A percentile compares a stretch with the other conserved stretches of the same genome.
Conservation (phyloP, 345 rosid genomes). For the Cardamine occulta region DNA sequence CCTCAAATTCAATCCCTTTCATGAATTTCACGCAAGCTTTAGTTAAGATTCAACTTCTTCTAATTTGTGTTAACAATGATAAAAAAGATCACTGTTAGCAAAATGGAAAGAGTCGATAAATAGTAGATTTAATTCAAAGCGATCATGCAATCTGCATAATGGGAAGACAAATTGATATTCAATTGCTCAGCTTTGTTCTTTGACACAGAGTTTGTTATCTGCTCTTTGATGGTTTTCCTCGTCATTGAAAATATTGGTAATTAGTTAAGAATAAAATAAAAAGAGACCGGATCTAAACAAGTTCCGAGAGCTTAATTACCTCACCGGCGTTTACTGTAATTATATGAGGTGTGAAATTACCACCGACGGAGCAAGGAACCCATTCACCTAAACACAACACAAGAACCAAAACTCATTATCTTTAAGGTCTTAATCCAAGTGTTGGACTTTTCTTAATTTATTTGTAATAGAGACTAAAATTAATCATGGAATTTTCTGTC, state of each 20-base stretch:
- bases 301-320: constrained; percentile 49
- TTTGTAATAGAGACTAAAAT: neutral
- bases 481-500: neutral
- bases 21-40: too few relatives aligned
- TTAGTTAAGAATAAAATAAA: neutral
- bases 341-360: constrained; percentile 93
- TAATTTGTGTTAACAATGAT: too few relatives aligned
- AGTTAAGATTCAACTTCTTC: too few relatives aligned
- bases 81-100: too few relatives aligned
- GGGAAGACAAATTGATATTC: too few relatives aligned
- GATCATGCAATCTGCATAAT: too few relatives aligned
- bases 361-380: constrained; percentile 89
- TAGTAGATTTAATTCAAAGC: too few relatives aligned
- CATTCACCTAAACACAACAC: constrained; percentile 67
- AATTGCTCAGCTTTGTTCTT: too few relatives aligned
- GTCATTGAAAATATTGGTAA: neutral
- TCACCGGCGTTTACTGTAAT: constrained; percentile 90
- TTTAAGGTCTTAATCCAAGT: neutral
- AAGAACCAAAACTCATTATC: constrained; percentile 3
- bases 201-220: too few relatives aligned
- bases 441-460: neutral
- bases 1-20: too few relatives aligned
- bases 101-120: too few relatives aligned
- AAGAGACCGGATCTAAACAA: neutral
- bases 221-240: too few relatives aligned